Base-by-base conservation (phyloP, 805 yeast species). In the Candida easanensis region DNA sequence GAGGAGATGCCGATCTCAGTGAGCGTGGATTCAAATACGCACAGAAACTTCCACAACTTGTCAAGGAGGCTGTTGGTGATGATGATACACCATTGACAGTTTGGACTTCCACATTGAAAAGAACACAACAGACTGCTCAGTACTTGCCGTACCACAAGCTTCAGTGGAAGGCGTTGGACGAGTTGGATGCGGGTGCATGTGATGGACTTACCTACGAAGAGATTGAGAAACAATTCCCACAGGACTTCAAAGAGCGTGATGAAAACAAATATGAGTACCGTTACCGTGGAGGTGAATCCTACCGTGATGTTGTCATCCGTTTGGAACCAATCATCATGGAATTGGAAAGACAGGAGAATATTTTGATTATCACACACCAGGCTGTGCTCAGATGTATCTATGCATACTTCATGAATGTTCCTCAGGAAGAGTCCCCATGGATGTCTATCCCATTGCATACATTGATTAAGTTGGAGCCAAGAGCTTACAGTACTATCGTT, bases 301-400 rank as follows among this genome's bases (percentile, higher is more conserved):
- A 93, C 64, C 77, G 96, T 45, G 99, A 93, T 57, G 96, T 93
- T 32, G 97, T 91, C 35, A 84, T 90, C 33, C 73, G 99, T 44
- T 72, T 93, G 44, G 99, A 93, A 62, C 99, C 99, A 5, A 89
- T 93, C 52, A 93, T 93, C 49, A 93, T 93, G 99, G 99, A 93
- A 65, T 74, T 93, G 51, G 99, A 93, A 67, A 82, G 97, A 47
- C 98, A 91, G 66, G 98, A 93, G 57, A 90, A 93, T 63, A 89
- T 93, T 39, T 73, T 93, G 61, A 91, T 93, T 47, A 93, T 93
- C 33, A 93, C 99, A 4, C 99, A 93, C 64, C 99, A 93, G 66
- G 98, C 98, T 0, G 98, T 93, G 10, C 71, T 93, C 52, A 77
- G 99, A 57, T 93, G 99, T 61, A 82, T 93, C 40, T 93, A 93